A percentile compares a stretch with the other conserved stretches of the same genome.
Conservation (phyloP, 139 green algal genomes). For the Chlamydomonas incerta region DNA sequence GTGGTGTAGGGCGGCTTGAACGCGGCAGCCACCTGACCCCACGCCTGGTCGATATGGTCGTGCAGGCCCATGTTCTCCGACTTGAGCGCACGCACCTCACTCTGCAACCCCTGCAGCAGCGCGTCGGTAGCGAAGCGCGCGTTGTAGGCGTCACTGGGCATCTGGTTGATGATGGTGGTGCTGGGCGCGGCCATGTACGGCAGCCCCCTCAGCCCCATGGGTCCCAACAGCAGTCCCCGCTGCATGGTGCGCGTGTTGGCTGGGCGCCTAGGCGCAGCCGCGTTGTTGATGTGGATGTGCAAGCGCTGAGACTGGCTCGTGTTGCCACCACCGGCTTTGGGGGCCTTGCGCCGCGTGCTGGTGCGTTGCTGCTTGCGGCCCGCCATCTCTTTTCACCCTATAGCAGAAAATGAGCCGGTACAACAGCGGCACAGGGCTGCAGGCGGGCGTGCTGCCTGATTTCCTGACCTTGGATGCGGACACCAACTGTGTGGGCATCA, state of each 20-base stretch:
- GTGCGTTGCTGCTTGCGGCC: too few species aligned
- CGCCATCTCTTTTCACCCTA: too few species aligned
- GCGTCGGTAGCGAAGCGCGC: not conserved
- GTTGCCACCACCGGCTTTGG: too few species aligned
- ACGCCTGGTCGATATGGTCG: not conserved
- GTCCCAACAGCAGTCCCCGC: not conserved
- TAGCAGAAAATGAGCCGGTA: too few species aligned
- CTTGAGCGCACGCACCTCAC: not conserved
- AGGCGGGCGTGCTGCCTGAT: too few species aligned
- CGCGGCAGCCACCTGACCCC: not conserved
- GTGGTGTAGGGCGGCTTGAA: not conserved
- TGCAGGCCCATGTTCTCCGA: not conserved
- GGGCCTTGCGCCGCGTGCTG: too few species aligned
- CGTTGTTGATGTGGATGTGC: too few species aligned
- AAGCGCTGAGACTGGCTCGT: too few species aligned
- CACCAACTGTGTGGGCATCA: too few species aligned
- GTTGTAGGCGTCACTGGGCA: not conserved
- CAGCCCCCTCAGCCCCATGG: not conserved
- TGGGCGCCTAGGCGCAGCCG: too few species aligned
- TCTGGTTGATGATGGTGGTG: conserved; percentile 1
- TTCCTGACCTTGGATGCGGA: too few species aligned
- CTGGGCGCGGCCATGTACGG: not conserved
- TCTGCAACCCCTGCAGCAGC: not conserved
- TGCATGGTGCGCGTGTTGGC: not conserved
- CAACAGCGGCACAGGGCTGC: too few species aligned